Evolutionary conservation across 2,329 filamentous ascomycete species (phyloP), one percentile per base, ranked within the genome.

Genomic region (Alternaria conjuncta): DNA sequence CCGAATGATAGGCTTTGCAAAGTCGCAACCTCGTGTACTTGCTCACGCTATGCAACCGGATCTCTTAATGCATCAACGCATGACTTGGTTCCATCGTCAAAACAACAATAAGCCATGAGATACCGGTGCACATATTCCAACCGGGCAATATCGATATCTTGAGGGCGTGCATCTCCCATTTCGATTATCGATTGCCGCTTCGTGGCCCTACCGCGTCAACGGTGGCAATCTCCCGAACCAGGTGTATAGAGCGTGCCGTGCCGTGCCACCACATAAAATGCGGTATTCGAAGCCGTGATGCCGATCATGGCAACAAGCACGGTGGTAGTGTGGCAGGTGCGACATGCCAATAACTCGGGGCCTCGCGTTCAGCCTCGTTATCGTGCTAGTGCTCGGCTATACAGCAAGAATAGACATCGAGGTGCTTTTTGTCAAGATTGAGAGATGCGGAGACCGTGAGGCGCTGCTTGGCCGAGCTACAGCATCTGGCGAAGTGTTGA

Each of bases 231-330:
- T 18, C 26, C 13, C 15, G 26, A 32, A 21, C 11, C 23, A 41
- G n/a, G 13, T 54, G 13, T 20, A 53, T 30, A 43, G 23, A 44
- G 36, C 41, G 43, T 58, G 55, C 13, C 26, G 55, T 58, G 28
- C 41, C 26, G 60, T 58, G 28, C 41, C 6, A 46, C 55, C 43
- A 21, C 47, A 41, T 15, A 46, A 26, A 54, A 54, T 43, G 25
- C 47, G 21, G 23, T 54, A 49, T 54, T 49, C 41, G 60, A 54
- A 32, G 55, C 43, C 18, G 28, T 36, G 43, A 36, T 46, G 56
- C 60, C 13, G 18, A 54, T 54, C 36, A 41, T 59, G 41, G 43
- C 23, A 62, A 57, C 47, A 50, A 53, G 49, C 30, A 41, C 10
- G 26, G 58, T 18, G n/a, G 23, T 25, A 30, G 25, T 32, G 53